These are phyloP conservation scores for Camellia japonica DNA, from an alignment of 148 eudicot genomes.

Conservation along the genomic window DNA sequence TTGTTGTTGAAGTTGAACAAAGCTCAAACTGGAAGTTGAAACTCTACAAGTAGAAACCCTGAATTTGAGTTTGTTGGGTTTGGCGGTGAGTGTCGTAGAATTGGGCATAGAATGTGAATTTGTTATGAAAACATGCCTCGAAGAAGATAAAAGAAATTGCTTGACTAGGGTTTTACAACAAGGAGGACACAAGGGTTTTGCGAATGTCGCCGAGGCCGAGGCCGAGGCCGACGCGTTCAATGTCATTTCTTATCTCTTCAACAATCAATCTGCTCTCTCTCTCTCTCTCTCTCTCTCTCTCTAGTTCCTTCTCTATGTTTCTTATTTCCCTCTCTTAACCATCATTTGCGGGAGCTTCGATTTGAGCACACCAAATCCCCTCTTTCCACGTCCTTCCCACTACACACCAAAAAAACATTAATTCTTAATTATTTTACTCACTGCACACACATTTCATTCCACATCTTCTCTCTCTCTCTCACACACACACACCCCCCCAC, in stretches of 20 bases:
- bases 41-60: constrained; percentile 6
- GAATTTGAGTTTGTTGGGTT: neutral
- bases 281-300: neutral
- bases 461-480: too few species aligned
- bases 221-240: neutral
- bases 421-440: too few species aligned
- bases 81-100: neutral
- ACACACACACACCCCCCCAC: too few species aligned
- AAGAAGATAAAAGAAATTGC: neutral
- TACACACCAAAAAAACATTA: too few species aligned
- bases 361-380: too few species aligned
- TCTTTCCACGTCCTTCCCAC: too few species aligned
- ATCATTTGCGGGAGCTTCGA: too few species aligned
- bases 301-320: neutral
- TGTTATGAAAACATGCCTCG: neutral
- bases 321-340: too few species aligned
- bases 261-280: neutral
- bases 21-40: constrained; percentile 6
- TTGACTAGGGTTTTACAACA: constrained; percentile 5
- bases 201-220: neutral
- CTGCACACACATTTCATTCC: too few species aligned
- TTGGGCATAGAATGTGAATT: neutral
- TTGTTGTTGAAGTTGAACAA: neutral
- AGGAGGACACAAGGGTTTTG: neutral
- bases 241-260: neutral